Conservation (phyloP, 371 early-diverging fungal species). For the Gilbertella persicaria region DNA sequence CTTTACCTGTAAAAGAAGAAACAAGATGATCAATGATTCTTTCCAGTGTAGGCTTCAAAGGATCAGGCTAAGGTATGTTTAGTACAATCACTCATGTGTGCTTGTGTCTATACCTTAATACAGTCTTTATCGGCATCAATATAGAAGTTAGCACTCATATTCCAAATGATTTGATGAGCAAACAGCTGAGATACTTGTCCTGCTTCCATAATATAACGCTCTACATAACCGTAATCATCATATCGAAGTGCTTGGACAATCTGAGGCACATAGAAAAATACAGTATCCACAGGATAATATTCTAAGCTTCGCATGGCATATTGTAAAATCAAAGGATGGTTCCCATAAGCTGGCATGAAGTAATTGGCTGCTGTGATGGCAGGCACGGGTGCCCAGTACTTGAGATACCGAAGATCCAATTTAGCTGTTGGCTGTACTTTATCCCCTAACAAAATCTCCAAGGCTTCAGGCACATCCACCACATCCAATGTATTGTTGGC, state of each 20-base stretch:
- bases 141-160: conserved; percentile 97
- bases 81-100: too few relatives aligned
- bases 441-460: conserved; percentile 70
- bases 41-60: conserved; percentile 86
- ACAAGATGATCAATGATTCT: conserved; percentile 82
- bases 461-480: conserved; percentile 75
- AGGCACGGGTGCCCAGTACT: conserved; percentile 91
- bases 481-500: conserved; percentile 68
- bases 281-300: conserved; percentile 86
- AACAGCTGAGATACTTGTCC: conserved; percentile 93
- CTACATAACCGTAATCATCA: conserved; percentile 87
- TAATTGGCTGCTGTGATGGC: conserved; percentile 88
- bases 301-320: conserved; percentile 91
- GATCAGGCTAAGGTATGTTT: conserved; percentile 66
- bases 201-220: conserved; percentile 90
- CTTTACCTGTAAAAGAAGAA: conserved; percentile 76
- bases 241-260: conserved; percentile 96
- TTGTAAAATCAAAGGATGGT: conserved; percentile 87
- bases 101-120: conserved; percentile 51
- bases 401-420: conserved; percentile 60
- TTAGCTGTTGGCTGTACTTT: conserved; percentile 34
- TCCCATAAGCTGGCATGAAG: conserved; percentile 65
- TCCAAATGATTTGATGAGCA: conserved; percentile 99
- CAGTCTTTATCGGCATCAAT: conserved; percentile 84
- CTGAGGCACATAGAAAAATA: conserved; percentile 99